phyloP scores from a whole-genome alignment of 2,329 filamentous ascomycete genomes.

The Fusarium tjaetaba region DNA sequence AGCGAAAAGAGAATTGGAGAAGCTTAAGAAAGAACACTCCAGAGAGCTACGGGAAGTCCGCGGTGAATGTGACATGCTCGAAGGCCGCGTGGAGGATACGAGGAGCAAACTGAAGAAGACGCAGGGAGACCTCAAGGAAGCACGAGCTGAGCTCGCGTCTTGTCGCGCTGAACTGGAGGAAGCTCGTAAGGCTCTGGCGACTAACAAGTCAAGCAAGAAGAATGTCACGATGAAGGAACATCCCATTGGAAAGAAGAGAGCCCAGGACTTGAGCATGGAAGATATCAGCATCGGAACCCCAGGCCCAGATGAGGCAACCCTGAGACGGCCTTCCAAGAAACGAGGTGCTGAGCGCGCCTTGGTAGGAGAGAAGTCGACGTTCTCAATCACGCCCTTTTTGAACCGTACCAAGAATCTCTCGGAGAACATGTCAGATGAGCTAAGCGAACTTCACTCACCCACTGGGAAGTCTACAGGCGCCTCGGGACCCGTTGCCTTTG shows the following conservation, averaged over 20 bases:
- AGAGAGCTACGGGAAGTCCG: constrained; percentile 70
- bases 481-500: constrained; percentile 48
- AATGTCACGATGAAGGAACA: constrained; percentile 42
- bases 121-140: constrained; percentile 78
- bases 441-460: constrained; percentile 42
- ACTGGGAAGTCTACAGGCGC: constrained; percentile 20
- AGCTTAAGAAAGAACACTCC: constrained; percentile 56
- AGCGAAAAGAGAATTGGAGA: constrained; percentile 57
- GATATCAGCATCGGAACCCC: constrained; percentile 60
- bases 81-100: constrained; percentile 70
- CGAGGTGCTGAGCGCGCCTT: constrained; percentile 60
- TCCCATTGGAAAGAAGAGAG: constrained; percentile 57
- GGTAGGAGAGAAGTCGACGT: constrained; percentile 86
- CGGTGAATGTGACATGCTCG: constrained; percentile 70
- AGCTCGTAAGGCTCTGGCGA: constrained; percentile 24
- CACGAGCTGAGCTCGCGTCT: constrained; percentile 52
- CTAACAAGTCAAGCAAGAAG: constrained; percentile 40
- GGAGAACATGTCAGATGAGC: constrained; percentile 46
- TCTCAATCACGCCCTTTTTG: constrained; percentile 94
- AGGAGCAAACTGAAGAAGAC: constrained; percentile 73
- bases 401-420: constrained; percentile 73
- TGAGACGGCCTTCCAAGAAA: constrained; percentile 63
- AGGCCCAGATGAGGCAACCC: constrained; percentile 54
- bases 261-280: constrained; percentile 56
- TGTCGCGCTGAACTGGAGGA: constrained; percentile 56